phyloP scores from a whole-genome alignment of 75 land plant species.

The Azolla pinnata region DNA sequence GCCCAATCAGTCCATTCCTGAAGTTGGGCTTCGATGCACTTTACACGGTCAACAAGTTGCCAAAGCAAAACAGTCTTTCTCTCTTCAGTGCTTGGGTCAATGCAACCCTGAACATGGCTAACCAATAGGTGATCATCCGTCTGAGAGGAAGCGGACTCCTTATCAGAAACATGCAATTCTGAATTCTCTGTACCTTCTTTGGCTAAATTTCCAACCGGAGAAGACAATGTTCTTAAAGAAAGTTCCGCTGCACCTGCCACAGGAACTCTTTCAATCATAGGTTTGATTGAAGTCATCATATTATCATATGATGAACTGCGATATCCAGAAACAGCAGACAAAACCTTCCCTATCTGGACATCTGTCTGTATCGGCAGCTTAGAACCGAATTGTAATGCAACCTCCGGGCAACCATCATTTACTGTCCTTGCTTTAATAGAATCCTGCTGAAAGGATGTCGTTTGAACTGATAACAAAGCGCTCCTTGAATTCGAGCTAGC shows the following conservation, averaged over 20 bases:
- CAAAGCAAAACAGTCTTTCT: constrained; percentile 54
- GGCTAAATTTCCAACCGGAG: too few species aligned
- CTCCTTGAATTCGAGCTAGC: too few species aligned
- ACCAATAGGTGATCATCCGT: too few species aligned
- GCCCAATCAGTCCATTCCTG: constrained; percentile 94
- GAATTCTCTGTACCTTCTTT: too few species aligned
- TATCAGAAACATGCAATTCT: too few species aligned
- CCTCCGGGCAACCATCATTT: too few species aligned
- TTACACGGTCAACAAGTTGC: constrained; percentile 39
- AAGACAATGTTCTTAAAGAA: neutral
- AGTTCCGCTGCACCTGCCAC: neutral
- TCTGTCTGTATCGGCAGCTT: neutral
- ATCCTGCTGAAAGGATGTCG: too few species aligned
- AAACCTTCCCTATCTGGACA: constrained; percentile 1
- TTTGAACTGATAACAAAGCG: too few species aligned
- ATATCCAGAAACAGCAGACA: neutral
- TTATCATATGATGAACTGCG: neutral
- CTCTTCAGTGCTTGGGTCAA: constrained; percentile 31
- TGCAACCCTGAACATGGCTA: neutral
- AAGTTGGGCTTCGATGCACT: constrained; percentile 56
- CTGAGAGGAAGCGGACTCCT: too few species aligned
- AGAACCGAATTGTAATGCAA: too few species aligned
- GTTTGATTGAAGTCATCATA: neutral
- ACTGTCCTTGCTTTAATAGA: too few species aligned
- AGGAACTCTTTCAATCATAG: neutral